Percentiles rank a stretch among this genome's conserved stretches.
Evolutionary conservation across 2,329 filamentous ascomycete genomes (phyloP).

Genomic region (Alternaria alternata): DNA sequence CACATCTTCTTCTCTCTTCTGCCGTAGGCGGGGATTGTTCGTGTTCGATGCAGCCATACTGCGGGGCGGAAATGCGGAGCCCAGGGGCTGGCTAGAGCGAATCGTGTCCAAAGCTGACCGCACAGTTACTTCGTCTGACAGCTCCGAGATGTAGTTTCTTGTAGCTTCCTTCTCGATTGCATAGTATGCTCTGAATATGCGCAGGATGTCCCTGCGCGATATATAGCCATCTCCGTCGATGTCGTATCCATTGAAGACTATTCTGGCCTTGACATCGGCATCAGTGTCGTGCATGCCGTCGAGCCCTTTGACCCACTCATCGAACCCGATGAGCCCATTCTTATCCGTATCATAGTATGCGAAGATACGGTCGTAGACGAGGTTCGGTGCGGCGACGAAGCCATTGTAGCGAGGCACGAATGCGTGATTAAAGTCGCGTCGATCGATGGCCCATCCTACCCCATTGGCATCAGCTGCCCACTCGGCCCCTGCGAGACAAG

Average conservation of each 20-base stretch:
- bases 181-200: constrained; percentile 93
- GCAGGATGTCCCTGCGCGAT: constrained; percentile 83
- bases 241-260: constrained; percentile 89
- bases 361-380: constrained; percentile 96
- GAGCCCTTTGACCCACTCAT: constrained; percentile 87
- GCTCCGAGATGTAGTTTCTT: constrained; percentile 77
- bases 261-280: constrained; percentile 57
- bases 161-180: constrained; percentile 89
- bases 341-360: constrained; percentile 92
- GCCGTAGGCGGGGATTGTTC: constrained; percentile 24
- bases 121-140: constrained; percentile 78
- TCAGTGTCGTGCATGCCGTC: constrained; percentile 64
- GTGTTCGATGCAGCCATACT: constrained; percentile 37
- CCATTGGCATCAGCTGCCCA: constrained; percentile 83
- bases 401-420: constrained; percentile 86
- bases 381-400: constrained; percentile 79
- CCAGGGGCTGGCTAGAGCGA: constrained; percentile 56
- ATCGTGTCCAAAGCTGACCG: constrained; percentile 54
- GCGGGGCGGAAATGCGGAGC: constrained; percentile 54
- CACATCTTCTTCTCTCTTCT: constrained; percentile 45
- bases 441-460: constrained; percentile 84
- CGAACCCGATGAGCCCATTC: constrained; percentile 88
- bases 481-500: constrained; percentile 86
- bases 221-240: constrained; percentile 88
- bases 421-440: constrained; percentile 90